Percentiles rank a stretch among this genome's conserved stretches.
phyloP scores from a whole-genome alignment of 1,139 yeast species.

The Debaryomyces subglobosus region DNA sequence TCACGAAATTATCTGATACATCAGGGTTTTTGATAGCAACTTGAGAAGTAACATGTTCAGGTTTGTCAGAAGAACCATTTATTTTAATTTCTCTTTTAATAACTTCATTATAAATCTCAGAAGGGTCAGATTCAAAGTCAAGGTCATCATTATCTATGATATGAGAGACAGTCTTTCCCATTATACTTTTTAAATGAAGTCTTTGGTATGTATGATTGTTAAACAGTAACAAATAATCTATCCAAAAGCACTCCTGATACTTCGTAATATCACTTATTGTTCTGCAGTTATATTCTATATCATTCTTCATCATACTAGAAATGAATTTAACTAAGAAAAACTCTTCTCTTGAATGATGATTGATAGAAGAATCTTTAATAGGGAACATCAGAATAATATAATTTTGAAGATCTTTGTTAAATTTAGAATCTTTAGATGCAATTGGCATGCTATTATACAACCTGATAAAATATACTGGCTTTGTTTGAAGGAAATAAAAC shows the following conservation, averaged over 20 bases:
- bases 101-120: slow-evolving; percentile 54
- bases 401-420: slow-evolving; percentile 42
- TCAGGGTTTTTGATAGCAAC: slow-evolving; percentile 78
- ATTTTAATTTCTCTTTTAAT: slow-evolving; percentile 52
- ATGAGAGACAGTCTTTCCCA: slow-evolving; percentile 53
- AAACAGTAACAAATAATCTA: slow-evolving; percentile 55
- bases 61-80: slow-evolving; percentile 39
- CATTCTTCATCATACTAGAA: slow-evolving; percentile 52
- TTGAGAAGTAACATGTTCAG: slow-evolving; percentile 50
- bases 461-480: slow-evolving; percentile 71
- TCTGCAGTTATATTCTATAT: slow-evolving; percentile 32
- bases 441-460: slow-evolving; percentile 37
- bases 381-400: slow-evolving; percentile 56
- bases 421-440: slow-evolving; percentile 22
- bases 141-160: slow-evolving; percentile 60
- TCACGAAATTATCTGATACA: slow-evolving; percentile 69
- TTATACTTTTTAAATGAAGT: slow-evolving; percentile 51
- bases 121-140: slow-evolving; percentile 82
- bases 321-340: slow-evolving; percentile 68
- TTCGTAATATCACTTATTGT: slow-evolving; percentile 40
- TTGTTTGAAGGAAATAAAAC: slow-evolving; percentile 83
- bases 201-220: slow-evolving; percentile 65
- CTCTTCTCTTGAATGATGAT: slow-evolving; percentile 66
- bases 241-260: slow-evolving; percentile 45
- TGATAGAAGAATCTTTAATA: slow-evolving; percentile 32